Base-by-base conservation (phyloP, 306 rosid species). In the Citrullus mucosospermus region DNA sequence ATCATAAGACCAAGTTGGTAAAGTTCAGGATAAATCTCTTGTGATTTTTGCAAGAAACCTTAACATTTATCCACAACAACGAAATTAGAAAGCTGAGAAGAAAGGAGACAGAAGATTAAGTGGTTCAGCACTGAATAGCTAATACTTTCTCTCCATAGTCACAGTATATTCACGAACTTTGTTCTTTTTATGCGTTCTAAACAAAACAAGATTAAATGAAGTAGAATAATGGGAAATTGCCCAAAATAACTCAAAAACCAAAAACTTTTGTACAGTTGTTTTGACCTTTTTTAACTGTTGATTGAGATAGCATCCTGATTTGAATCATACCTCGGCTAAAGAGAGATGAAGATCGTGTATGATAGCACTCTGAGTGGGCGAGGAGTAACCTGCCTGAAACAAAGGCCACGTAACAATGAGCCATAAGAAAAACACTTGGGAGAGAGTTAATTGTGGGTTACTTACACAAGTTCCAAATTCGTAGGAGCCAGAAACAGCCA, bases 401-500 rank as follows among this genome's bases (percentile, higher is more conserved):
- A 22, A 82, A 58, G 58, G 54, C 18, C 81, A 5, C 44, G 73
- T 66, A 79, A 66, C 20, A 77, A 48, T 44, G 80, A 36, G 13
- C 28, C 36, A 48, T 10, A 41, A 17, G 28, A 14, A 62, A 8
- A 62, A 12, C 56, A 69, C 10, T 18, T 30, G 36, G 61, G 6
- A 32, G 13, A 16, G 6, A 36, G 39, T 36, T 36, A 36, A 36
- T 4, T 36, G 50, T 44, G 12, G 50, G 10, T 44, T 22, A 81
- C 91, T 86, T 86, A 95, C 97, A 80, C 99, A 92, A 73, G 87
- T 70, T 78, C 99, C 99, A 69, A 95, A 92, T 81, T 79, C 96
- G 80, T 86, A 95, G 73, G 99, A 89, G 39, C 99, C 97, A 66
- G 92, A 95, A 11, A 92, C 96, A 39, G 97, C 96, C 76, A 95